phyloP scores from a whole-genome alignment of 768 basidiomycete species.

The Austroboletus eburneus region DNA sequence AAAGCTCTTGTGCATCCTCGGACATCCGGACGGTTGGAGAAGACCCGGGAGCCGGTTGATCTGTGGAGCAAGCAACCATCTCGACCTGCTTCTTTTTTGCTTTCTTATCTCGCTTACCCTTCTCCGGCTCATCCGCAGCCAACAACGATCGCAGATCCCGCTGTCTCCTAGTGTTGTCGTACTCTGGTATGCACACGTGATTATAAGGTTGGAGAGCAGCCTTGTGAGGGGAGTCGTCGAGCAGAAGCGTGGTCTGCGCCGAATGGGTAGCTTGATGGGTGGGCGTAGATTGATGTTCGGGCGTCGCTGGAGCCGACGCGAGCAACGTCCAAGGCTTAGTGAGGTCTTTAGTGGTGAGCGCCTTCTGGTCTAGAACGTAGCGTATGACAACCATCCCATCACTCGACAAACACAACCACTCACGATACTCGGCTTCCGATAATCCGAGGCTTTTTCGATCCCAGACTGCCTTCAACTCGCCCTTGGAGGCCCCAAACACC shows the following conservation, averaged over 20 bases:
- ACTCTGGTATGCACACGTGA: conserved; percentile 75
- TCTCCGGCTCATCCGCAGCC: conserved; percentile 12
- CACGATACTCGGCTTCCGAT: conserved; percentile 58
- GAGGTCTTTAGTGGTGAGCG: conserved; percentile 70
- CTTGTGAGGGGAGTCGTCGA: conserved; percentile 52
- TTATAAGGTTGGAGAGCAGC: conserved; percentile 75
- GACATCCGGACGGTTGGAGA: not conserved
- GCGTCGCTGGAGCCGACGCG: no score
- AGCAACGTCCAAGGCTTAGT: conserved; percentile 58
- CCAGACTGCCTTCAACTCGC: conserved; percentile 62
- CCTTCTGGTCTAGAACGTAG: conserved; percentile 12
- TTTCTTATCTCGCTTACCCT: conserved; percentile 5
- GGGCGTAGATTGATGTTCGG: no score
- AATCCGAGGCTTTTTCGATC: conserved; percentile 76
- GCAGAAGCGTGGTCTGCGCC: conserved; percentile 43
- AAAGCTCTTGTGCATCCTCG: conserved; percentile 13
- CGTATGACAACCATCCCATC: not conserved
- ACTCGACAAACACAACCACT: conserved; percentile 42
- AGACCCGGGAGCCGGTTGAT: not conserved
- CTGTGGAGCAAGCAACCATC: not conserved
- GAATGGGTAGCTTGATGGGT: conserved; percentile 34
- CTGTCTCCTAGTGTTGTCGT: conserved; percentile 43
- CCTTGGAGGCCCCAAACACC: conserved; percentile 45
- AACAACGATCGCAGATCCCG: conserved; percentile 33
- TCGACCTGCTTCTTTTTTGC: conserved; percentile 3